Evolutionary conservation across 257 asterid species (phyloP).

Genomic region (Solanum arcanum): DNA sequence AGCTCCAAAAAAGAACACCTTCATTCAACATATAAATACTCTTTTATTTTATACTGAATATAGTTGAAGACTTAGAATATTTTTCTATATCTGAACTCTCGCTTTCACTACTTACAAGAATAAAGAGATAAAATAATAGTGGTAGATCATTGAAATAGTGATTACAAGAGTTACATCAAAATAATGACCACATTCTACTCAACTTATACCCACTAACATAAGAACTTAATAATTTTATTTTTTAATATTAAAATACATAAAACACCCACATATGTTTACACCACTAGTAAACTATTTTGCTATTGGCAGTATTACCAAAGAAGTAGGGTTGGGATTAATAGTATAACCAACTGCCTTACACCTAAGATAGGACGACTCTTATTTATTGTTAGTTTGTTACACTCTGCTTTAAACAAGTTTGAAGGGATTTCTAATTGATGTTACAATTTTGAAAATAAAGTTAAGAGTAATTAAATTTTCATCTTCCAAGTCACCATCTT

Average conservation of each 20-base stretch:
- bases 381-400: background rate
- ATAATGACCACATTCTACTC: too few species aligned
- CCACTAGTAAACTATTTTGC: background rate
- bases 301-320: background rate
- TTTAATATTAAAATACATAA: too few species aligned
- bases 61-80: too few species aligned
- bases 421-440: background rate
- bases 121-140: too few species aligned
- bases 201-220: too few species aligned
- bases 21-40: too few species aligned
- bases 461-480: background rate
- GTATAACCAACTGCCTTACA: background rate
- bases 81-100: fast-evolving
- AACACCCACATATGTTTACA: background rate
- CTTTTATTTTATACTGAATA: too few species aligned
- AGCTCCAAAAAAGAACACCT: too few species aligned
- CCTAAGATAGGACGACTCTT: background rate
- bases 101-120: too few species aligned
- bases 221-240: too few species aligned
- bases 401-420: background rate
- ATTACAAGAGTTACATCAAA: too few species aligned
- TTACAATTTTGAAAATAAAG: background rate
- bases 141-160: too few species aligned
- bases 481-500: background rate
- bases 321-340: background rate